phyloP scores from a whole-genome alignment of 108 stramenopile genomes.

The Fragilaria radians region DNA sequence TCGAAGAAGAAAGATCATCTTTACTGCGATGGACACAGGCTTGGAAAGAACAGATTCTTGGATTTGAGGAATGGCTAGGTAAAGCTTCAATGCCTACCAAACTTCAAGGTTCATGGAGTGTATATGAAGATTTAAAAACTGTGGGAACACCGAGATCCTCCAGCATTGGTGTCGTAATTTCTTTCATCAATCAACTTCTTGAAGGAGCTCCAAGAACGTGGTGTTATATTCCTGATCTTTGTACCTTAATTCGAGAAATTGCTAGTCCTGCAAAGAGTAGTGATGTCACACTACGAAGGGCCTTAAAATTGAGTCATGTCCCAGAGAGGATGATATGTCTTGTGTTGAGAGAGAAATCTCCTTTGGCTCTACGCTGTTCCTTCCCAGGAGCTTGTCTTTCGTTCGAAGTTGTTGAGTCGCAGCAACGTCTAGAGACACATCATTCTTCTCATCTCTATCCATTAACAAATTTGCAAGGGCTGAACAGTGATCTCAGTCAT shows the following conservation, averaged over 20 bases:
- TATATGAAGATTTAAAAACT: conserved; percentile 28
- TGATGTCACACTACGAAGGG: conserved; percentile 40
- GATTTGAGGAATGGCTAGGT: neutral
- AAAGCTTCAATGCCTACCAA: conserved; percentile 31
- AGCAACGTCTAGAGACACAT: conserved; percentile 46
- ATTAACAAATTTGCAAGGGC: conserved; percentile 28
- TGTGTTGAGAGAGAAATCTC: conserved; percentile 54
- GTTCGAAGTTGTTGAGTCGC: conserved; percentile 43
- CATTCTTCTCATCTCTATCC: conserved; percentile 31
- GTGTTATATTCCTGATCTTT: conserved; percentile 59
- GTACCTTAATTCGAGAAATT: conserved; percentile 61
- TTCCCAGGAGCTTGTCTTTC: conserved; percentile 71
- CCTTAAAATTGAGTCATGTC: conserved; percentile 59
- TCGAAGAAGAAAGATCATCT: conserved; percentile 40
- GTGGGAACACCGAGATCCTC: conserved; percentile 21
- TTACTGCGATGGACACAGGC: conserved; percentile 49
- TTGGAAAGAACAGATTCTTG: conserved; percentile 44
- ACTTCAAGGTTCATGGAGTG: conserved; percentile 6
- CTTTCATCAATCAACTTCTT: conserved; percentile 47
- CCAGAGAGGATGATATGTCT: conserved; percentile 60
- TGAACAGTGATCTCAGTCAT: conserved; percentile 37
- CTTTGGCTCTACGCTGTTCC: conserved; percentile 20
- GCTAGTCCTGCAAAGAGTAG: conserved; percentile 20
- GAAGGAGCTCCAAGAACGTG: conserved; percentile 56
- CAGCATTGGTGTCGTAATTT: conserved; percentile 61